A percentile compares a stretch with the other conserved stretches of the same genome.
Evolutionary conservation across 1,284 basidiomycete genomes (phyloP).

Genomic region (Cystobasidiaceae sp.): DNA sequence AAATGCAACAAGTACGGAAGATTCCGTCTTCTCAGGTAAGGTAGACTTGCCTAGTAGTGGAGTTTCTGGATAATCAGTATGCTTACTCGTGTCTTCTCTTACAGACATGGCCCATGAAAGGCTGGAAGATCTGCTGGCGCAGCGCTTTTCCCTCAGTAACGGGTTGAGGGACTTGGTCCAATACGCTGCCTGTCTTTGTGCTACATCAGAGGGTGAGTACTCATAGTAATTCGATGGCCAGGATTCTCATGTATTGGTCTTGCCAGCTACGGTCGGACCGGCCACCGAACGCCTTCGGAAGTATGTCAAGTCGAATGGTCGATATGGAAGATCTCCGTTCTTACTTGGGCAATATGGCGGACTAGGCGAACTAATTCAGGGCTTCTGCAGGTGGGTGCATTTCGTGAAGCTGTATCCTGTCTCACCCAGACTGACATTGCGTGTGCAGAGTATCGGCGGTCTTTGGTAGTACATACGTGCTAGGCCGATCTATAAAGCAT

Average conservation of each 20-base stretch:
- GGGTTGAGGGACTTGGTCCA: conserved; percentile 30
- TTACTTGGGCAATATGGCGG: conserved; percentile 93
- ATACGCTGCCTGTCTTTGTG: conserved; percentile 45
- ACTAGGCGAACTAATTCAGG: conserved; percentile 83
- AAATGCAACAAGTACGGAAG: too few relatives aligned
- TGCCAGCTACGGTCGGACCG: conserved; percentile 40
- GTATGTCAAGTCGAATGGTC: conserved; percentile 73
- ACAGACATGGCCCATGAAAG: background rate
- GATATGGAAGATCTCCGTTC: conserved; percentile 86
- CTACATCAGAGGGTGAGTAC: conserved; percentile 35
- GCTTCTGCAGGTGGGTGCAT: conserved; percentile 61
- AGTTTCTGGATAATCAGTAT: too few relatives aligned
- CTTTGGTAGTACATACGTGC: conserved; percentile 74
- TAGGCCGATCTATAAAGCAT: conserved; percentile 53
- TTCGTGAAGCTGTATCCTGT: background rate
- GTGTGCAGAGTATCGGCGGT: conserved; percentile 71
- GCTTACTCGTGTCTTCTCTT: too few relatives aligned
- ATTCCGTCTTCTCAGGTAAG: too few relatives aligned
- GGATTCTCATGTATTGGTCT: background rate
- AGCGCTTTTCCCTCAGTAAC: conserved; percentile 3
- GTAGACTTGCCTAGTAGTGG: too few relatives aligned
- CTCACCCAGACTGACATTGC: background rate
- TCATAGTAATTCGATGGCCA: too few relatives aligned
- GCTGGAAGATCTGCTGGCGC: background rate
- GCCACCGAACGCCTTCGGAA: conserved; percentile 62